Conservation (phyloP, 345 rosid species). For the Gossypium sturtianum region DNA sequence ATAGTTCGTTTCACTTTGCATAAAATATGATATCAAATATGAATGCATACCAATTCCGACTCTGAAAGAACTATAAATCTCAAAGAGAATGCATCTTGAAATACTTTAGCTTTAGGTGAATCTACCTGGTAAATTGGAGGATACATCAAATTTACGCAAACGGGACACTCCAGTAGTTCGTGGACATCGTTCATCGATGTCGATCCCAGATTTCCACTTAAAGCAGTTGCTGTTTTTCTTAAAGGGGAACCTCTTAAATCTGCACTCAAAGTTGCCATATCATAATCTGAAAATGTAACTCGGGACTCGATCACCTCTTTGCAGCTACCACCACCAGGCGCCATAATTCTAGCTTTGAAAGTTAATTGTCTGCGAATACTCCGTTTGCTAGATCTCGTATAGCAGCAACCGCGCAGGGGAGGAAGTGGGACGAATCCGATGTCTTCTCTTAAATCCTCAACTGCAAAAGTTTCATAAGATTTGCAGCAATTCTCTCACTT, state of each 20-base stretch:
- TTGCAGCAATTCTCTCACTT: not conserved
- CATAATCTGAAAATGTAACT: conserved; percentile 38
- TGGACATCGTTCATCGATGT: conserved; percentile 57
- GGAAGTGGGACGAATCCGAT: not conserved
- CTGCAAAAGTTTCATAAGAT: not conserved
- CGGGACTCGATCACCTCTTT: conserved; percentile 47
- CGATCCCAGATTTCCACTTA: conserved; percentile 44
- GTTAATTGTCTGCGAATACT: conserved; percentile 8
- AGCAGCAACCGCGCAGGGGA: not conserved
- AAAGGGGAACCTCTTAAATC: conserved; percentile 40
- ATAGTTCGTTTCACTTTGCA: not conserved
- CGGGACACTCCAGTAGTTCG: conserved; percentile 77
- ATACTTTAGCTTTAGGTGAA: not conserved
- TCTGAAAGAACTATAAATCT: not conserved
- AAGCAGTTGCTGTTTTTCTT: conserved; percentile 36
- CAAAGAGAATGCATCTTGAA: not conserved
- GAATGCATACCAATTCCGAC: not conserved
- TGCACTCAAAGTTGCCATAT: conserved; percentile 34
- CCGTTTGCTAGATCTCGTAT: not conserved
- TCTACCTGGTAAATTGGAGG: conserved; percentile 87
- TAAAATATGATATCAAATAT: not conserved
- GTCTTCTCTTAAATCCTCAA: conserved; percentile 5
- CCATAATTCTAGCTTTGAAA: conserved; percentile 30
- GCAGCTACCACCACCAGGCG: conserved; percentile 51
- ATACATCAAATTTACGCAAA: conserved; percentile 71